Percentiles rank a stretch among this genome's conserved stretches.
These are phyloP conservation scores for Xylariaceae sp. DNA, from an alignment of 2,329 filamentous ascomycete genomes.

Conservation along the genomic window DNA sequence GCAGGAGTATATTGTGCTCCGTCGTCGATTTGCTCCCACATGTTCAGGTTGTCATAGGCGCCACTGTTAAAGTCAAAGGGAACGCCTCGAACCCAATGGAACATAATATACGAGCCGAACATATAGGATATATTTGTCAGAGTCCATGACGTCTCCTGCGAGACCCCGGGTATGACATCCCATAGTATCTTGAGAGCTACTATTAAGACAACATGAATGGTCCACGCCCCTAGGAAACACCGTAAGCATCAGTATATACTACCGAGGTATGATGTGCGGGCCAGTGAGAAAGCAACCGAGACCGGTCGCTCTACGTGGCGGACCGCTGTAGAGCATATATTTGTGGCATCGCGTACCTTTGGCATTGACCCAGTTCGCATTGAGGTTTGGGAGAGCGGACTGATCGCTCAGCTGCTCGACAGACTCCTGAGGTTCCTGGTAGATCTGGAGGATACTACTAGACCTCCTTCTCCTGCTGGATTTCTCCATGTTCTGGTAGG, in stretches of 20 bases:
- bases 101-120: conserved; percentile 99
- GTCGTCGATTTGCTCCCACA: conserved; percentile 99
- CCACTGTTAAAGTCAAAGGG: conserved; percentile 99
- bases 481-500: conserved; percentile 56
- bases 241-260: conserved; percentile 11
- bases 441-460: conserved; percentile 88
- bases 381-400: conserved; percentile 88
- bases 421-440: conserved; percentile 93
- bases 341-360: conserved; percentile 65
- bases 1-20: conserved; percentile 97
- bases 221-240: conserved; percentile 75
- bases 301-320: neutral
- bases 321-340: neutral
- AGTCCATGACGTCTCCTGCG: conserved; percentile 98
- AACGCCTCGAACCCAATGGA: conserved; percentile 96
- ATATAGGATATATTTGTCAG: conserved; percentile 99
- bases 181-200: conserved; percentile 90
- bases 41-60: conserved; percentile 98
- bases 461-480: conserved; percentile 82
- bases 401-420: conserved; percentile 98
- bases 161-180: conserved; percentile 92
- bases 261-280: too few relatives aligned
- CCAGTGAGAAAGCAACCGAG: too few relatives aligned
- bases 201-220: conserved; percentile 93
- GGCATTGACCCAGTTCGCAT: conserved; percentile 98